A percentile compares a stretch with the other conserved stretches of the same genome.
Evolutionary conservation across 1,284 basidiomycete species (phyloP).

Genomic region (Termitomyces sp.): DNA sequence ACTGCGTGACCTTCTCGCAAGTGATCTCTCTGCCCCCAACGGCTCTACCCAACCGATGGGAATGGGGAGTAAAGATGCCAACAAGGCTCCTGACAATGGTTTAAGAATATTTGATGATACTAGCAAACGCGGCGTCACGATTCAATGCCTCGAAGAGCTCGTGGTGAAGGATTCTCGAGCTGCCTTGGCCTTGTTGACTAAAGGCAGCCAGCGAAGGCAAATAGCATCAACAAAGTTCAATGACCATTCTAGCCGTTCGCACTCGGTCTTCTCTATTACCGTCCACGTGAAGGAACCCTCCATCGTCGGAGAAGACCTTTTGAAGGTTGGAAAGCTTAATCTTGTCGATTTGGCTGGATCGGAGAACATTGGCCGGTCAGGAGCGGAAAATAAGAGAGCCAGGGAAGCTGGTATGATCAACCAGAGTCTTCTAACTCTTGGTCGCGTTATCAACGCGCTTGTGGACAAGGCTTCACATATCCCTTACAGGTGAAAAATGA

Average conservation of each 20-base stretch:
- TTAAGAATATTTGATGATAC: constrained; percentile 94
- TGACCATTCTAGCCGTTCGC: constrained; percentile 94
- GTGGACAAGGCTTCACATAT: constrained; percentile 91
- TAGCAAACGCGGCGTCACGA: constrained; percentile 82
- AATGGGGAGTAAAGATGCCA: constrained; percentile 43
- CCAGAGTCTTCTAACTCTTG: constrained; percentile 92
- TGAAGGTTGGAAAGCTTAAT: constrained; percentile 94
- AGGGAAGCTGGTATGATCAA: constrained; percentile 99
- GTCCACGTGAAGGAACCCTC: constrained; percentile 89
- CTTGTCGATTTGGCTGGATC: constrained; percentile 97
- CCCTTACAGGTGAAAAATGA: constrained; percentile 74
- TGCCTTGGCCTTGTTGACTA: constrained; percentile 80
- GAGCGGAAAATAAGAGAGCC: constrained; percentile 93
- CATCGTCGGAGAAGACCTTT: constrained; percentile 77
- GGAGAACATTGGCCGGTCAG: constrained; percentile 95
- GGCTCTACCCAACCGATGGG: constrained; percentile 70
- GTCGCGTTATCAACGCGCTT: constrained; percentile 94
- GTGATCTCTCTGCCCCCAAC: constrained; percentile 61
- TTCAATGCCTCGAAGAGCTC: constrained; percentile 93
- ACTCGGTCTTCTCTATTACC: constrained; percentile 97
- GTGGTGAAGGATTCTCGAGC: constrained; percentile 81
- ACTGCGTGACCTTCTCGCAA: constrained; percentile 86
- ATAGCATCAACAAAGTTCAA: constrained; percentile 98
- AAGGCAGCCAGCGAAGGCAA: constrained; percentile 88
- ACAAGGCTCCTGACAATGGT: constrained; percentile 36